Evolutionary conservation across 345 rosid species (phyloP).

Genomic region (Erucastrum elatum): DNA sequence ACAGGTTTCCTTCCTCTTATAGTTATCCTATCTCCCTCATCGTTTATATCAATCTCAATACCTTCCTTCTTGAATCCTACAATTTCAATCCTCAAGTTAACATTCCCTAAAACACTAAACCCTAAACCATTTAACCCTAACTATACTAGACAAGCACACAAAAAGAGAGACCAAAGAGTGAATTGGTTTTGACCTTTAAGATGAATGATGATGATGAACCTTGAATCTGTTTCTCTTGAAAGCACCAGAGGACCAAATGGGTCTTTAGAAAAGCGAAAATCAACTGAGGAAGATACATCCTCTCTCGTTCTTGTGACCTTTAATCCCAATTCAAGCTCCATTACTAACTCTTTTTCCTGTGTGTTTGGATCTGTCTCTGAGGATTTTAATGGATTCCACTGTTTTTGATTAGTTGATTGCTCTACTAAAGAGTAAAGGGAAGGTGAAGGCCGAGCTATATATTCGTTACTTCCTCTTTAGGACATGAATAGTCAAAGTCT

Average conservation of each 20-base stretch:
- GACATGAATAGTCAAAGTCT: slow-evolving; percentile 24
- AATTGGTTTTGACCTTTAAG: slow-evolving; percentile 54
- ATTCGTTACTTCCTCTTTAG: slow-evolving; percentile 61
- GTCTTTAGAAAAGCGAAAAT: slow-evolving; percentile 55
- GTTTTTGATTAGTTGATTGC: neutral
- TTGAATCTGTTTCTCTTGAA: slow-evolving; percentile 67
- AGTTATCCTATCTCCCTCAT: slow-evolving; percentile 56
- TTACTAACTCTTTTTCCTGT: slow-evolving; percentile 11
- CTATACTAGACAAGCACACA: neutral
- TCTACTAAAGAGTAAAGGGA: slow-evolving; percentile 41
- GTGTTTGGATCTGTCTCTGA: neutral
- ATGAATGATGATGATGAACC: slow-evolving; percentile 66
- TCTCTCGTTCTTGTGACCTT: slow-evolving; percentile 71
- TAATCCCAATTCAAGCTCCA: slow-evolving; percentile 86
- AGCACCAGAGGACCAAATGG: slow-evolving; percentile 57
- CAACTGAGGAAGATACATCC: slow-evolving; percentile 51
- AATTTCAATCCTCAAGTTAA: neutral
- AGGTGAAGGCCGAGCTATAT: slow-evolving; percentile 20
- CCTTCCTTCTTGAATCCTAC: slow-evolving; percentile 68
- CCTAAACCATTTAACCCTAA: slow-evolving; percentile 11
- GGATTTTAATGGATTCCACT: neutral
- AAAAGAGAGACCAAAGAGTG: neutral
- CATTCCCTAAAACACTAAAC: slow-evolving; percentile 7
- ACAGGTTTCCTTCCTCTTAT: slow-evolving; percentile 64
- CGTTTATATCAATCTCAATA: slow-evolving; percentile 62